Base-by-base conservation (phyloP, 2,329 filamentous ascomycete species). In the Paecilomyces variotii region DNA sequence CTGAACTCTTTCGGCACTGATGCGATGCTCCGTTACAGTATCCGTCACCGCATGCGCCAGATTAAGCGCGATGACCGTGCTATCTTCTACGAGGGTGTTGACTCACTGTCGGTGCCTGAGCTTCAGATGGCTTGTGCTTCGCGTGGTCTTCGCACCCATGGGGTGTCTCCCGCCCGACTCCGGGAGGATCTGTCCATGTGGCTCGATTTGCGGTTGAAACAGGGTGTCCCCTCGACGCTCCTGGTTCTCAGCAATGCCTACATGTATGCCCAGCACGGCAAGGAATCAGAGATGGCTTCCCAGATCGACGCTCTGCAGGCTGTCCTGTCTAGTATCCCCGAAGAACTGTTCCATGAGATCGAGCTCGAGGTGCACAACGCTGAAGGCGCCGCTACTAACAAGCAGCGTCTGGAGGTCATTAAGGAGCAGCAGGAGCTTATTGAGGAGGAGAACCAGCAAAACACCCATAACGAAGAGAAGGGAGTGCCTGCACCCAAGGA, bases 381-480 rank as follows among this genome's bases (percentile, higher is more conserved):
- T 54, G 94, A 99, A 78, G 94, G 94, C 61, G 93, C 92, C 10
- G 94, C 94, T 26, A 99, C 94, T 64, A 99, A 99, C 84, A 97
- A 95, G 83, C 94, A 97, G 81, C 89, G 94, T 73, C 88, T 99
- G 50, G 94, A 99, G 80, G 94, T 99, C 14, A 84, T 99, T 72
- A 95, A 91, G 83, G 94, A 99, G 80, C 94, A 99, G 80, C 90
- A 99, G 75, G 94, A 97, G 73, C 85, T 99, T 62, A 99, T 99
- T 59, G 88, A 96, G 63, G 94, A 99, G 72, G 94, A 99, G 80
- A 95, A 93, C 63, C 85, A 94, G 79, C 93, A 99, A 78, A 89
- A 90, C 69, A 84, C 91, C 71, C 84, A 88, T 73, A 90, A 89
- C 75, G 86, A 89, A 73, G 86, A 86, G 68, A 85, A 84, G 49